Evolutionary conservation across 169 alveolate species (phyloP).

Genomic region (Besnoitia besnoiti): DNA sequence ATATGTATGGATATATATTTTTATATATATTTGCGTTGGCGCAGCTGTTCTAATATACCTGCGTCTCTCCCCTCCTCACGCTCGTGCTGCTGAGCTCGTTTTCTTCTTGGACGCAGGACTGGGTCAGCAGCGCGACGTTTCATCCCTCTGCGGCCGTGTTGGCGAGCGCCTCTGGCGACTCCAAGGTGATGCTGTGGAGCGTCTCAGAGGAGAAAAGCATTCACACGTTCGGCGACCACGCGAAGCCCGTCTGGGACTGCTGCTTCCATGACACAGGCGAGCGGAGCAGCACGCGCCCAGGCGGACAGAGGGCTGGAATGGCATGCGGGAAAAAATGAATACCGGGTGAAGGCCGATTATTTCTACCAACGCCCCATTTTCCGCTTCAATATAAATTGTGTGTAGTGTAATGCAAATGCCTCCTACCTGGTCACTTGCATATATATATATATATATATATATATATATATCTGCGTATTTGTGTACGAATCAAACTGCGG

Average conservation of each 20-base stretch:
- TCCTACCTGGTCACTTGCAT: too few relatives aligned
- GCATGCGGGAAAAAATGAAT: too few relatives aligned
- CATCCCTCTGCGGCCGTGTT: constrained; percentile 88
- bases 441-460: neutral
- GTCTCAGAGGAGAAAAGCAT: constrained; percentile 88
- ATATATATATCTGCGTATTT: too few relatives aligned
- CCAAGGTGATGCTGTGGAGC: constrained; percentile 93
- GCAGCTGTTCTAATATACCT: neutral
- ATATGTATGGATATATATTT: constrained; percentile 9
- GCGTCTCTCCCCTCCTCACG: neutral
- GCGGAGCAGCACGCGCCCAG: too few relatives aligned
- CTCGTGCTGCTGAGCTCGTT: neutral
- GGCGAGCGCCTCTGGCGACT: constrained; percentile 92
- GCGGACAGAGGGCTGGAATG: too few relatives aligned
- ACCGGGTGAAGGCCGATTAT: too few relatives aligned
- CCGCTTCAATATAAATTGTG: too few relatives aligned
- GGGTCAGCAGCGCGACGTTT: constrained; percentile 91
- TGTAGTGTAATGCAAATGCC: too few relatives aligned
- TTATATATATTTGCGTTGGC: neutral
- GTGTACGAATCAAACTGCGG: too few relatives aligned
- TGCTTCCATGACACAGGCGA: constrained; percentile 48
- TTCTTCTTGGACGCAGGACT: constrained; percentile 77
- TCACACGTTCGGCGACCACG: constrained; percentile 90
- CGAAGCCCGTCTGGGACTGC: constrained; percentile 87
- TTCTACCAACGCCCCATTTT: too few relatives aligned